Conservation (phyloP, 805 yeast species). For the Metschnikowia aberdeeniae region DNA sequence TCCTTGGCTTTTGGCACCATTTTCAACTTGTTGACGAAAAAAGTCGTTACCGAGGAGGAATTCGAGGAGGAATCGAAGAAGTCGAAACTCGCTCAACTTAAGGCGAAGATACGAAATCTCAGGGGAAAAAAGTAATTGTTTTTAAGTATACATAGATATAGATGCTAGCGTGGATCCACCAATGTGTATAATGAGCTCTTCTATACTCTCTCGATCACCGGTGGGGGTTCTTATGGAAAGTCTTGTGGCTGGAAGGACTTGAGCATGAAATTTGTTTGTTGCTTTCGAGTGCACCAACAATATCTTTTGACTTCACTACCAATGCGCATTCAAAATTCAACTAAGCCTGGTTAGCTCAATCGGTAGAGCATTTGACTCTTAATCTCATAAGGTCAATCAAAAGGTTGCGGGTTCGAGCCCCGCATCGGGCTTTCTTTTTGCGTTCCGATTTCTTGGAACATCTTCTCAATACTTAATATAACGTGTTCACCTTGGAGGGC, state of each 20-base stretch:
- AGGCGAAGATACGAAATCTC: constrained; percentile 11
- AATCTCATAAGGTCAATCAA: constrained; percentile 19
- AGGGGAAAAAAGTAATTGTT: background rate
- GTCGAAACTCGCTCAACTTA: constrained; percentile 8
- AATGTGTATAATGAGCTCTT: too few relatives aligned
- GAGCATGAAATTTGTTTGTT: too few relatives aligned
- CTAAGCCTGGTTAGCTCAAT: constrained; percentile 19
- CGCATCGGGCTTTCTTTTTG: constrained; percentile 20
- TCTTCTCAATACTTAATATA: too few relatives aligned
- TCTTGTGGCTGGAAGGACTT: too few relatives aligned
- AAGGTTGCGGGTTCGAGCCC: constrained; percentile 23
- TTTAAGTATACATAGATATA: background rate
- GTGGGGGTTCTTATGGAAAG: too few relatives aligned
- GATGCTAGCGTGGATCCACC: too few relatives aligned
- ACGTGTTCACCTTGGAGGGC: too few relatives aligned
- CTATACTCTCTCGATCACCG: too few relatives aligned
- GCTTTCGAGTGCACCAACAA: background rate
- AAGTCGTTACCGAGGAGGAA: constrained; percentile 72
- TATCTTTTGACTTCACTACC: too few relatives aligned
- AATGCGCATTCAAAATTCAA: background rate
- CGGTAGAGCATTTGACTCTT: constrained; percentile 22
- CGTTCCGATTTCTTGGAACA: too few relatives aligned
- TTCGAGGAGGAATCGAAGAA: constrained; percentile 34
- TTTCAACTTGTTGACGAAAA: constrained; percentile 71
- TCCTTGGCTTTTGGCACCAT: constrained; percentile 86